Conservation (phyloP, 2,329 filamentous ascomycete species). For the Xylariaceae sp. region DNA sequence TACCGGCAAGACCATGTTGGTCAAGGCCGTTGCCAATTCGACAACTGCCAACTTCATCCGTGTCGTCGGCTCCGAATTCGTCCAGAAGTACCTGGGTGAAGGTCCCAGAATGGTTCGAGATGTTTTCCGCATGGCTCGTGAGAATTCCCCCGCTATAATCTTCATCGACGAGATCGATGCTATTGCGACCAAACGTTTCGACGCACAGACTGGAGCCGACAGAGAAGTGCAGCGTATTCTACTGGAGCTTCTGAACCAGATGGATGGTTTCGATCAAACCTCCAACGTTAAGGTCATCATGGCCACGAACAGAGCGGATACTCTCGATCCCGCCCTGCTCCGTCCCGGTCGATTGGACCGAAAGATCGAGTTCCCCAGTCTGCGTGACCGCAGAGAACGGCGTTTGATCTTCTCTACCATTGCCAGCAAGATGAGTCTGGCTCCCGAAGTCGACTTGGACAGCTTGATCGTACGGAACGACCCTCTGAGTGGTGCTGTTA, state of each 20-base stretch:
- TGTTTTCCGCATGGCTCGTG: conserved; percentile 97
- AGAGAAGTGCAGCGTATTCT: conserved; percentile 98
- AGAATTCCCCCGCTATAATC: conserved; percentile 97
- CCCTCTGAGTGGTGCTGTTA: conserved; percentile 88
- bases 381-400: conserved; percentile 89
- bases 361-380: conserved; percentile 97
- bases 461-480: conserved; percentile 95
- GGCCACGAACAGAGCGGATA: conserved; percentile 98
- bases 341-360: conserved; percentile 92
- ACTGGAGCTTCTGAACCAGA: conserved; percentile 95
- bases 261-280: conserved; percentile 99
- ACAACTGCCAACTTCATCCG: conserved; percentile 98
- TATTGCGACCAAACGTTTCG: conserved; percentile 98
- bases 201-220: conserved; percentile 95
- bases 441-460: conserved; percentile 93
- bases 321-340: conserved; percentile 87
- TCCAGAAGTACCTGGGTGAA: conserved; percentile 97
- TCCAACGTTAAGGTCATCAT: conserved; percentile 99
- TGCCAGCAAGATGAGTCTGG: conserved; percentile 92
- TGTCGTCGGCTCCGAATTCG: conserved; percentile 96
- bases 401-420: conserved; percentile 98
- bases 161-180: conserved; percentile 99
- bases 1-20: conserved; percentile 80
- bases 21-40: conserved; percentile 97
- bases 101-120: conserved; percentile 98